A percentile compares a stretch with the other conserved stretches of the same genome.
Evolutionary conservation across 2,329 filamentous ascomycete genomes (phyloP).

Genomic region (Alternaria conjuncta): DNA sequence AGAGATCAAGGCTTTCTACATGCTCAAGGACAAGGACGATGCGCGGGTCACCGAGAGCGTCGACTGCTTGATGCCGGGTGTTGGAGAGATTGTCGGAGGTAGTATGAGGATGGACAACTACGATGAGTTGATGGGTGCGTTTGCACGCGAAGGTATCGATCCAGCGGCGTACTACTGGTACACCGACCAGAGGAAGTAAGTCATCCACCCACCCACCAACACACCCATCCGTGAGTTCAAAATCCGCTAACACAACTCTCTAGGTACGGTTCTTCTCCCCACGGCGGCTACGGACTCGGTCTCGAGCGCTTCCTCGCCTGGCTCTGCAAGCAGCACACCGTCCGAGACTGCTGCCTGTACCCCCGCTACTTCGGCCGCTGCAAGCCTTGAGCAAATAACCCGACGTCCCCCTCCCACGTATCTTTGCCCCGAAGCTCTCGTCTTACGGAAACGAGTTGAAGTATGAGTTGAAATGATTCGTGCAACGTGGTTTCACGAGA

Average conservation of each 20-base stretch:
- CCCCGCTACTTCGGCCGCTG: slow-evolving; percentile 82
- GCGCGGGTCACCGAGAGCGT: slow-evolving; percentile 89
- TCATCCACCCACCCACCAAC: slow-evolving; percentile 29
- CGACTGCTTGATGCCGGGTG: slow-evolving; percentile 86
- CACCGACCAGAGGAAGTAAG: slow-evolving; percentile 92
- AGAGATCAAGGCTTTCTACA: slow-evolving; percentile 99
- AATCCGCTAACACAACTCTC: slow-evolving; percentile 22
- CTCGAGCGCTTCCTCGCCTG: slow-evolving; percentile 80
- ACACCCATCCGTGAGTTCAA: neutral
- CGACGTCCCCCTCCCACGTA: neutral
- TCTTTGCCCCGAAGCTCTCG: slow-evolving; percentile 14
- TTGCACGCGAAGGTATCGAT: slow-evolving; percentile 84
- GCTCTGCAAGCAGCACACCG: slow-evolving; percentile 71
- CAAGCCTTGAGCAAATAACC: slow-evolving; percentile 64
- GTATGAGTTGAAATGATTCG: slow-evolving; percentile 12
- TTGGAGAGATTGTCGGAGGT: slow-evolving; percentile 95
- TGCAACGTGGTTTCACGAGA: neutral
- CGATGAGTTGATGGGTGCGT: slow-evolving; percentile 83
- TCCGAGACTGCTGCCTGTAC: slow-evolving; percentile 75
- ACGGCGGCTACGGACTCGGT: slow-evolving; percentile 92
- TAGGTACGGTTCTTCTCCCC: slow-evolving; percentile 88
- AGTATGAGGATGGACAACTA: slow-evolving; percentile 95
- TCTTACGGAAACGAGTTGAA: neutral
- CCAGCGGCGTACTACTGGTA: slow-evolving; percentile 96
- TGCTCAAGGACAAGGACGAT: slow-evolving; percentile 86